These are phyloP conservation scores for Daedalea quercina DNA, from an alignment of 768 basidiomycete species.

Conservation along the genomic window DNA sequence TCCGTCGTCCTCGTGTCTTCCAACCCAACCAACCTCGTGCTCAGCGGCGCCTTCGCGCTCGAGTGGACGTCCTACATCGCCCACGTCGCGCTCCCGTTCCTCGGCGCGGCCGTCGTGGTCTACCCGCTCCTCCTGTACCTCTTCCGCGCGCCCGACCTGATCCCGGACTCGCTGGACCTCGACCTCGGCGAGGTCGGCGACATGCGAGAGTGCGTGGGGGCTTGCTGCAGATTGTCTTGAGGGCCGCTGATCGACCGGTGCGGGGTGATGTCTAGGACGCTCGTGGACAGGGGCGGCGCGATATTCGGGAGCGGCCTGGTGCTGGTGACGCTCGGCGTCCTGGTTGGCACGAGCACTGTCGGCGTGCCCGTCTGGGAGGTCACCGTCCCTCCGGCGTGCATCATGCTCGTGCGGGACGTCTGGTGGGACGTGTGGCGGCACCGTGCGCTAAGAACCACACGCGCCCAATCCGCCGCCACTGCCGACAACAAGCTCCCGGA, in stretches of 20 bases:
- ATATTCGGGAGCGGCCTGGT: slow-evolving; percentile 67
- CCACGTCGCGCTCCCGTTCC: slow-evolving; percentile 76
- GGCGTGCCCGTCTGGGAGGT: slow-evolving; percentile 81
- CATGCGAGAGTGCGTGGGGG: background rate
- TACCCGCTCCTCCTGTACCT: slow-evolving; percentile 54
- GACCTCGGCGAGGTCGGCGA: slow-evolving; percentile 23
- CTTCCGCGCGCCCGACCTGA: slow-evolving; percentile 47
- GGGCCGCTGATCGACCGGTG: background rate
- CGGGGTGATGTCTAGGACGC: slow-evolving; percentile 30
- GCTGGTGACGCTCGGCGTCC: slow-evolving; percentile 56
- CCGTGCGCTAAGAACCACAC: background rate
- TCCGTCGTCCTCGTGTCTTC: slow-evolving; percentile 65
- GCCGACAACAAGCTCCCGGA: background rate
- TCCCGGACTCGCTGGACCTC: slow-evolving; percentile 42
- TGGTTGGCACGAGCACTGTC: slow-evolving; percentile 72
- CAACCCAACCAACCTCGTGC: slow-evolving; percentile 92
- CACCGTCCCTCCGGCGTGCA: slow-evolving; percentile 69
- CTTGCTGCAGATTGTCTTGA: background rate
- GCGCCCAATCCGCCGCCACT: too few relatives aligned
- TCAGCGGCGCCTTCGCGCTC: slow-evolving; percentile 79
- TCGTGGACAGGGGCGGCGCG: slow-evolving; percentile 72
- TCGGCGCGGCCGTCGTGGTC: slow-evolving; percentile 53
- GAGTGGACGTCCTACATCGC: slow-evolving; percentile 76
- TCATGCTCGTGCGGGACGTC: slow-evolving; percentile 65
- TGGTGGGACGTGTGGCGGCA: slow-evolving; percentile 27